Evolutionary conservation across 2,329 filamentous ascomycete species (phyloP), one percentile per base, ranked within the genome.

Genomic region (Calonectria leucothoes): DNA sequence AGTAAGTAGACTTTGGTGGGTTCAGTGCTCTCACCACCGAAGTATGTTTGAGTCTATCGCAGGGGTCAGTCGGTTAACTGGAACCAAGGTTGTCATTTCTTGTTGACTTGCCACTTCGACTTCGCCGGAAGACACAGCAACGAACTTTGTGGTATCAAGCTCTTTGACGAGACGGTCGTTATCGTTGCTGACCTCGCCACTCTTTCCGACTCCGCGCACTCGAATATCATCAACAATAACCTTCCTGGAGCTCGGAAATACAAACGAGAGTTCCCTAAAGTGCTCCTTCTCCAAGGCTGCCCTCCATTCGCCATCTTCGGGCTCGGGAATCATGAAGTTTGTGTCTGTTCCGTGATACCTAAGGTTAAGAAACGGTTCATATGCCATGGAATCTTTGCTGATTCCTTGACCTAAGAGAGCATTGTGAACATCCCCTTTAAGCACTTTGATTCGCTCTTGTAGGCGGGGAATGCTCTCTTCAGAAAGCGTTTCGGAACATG

Each of bases 341-440:
- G 69, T 75, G 20, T 74, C 71, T 0, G 86, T 88, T 1, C 88
- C 87, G 71, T 87, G 85, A 66, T 89, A 89, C 23, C 87, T 83
- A 77, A 89, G 83, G 69, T 87, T 88, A 6, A 89, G 80, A 69
- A 86, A 88, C 33, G 78, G 74, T 37, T 82, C 80, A 45, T 86
- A 80, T 25, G 85, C 83, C 57, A 89, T 83, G 8, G 86, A 83
- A 2, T 82, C 77, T 1, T 77, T 68, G 0, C 77, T 59, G 59
- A 88, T 86, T 0, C 86, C 85, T 73, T 89, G 87, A 0, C 77
- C 73, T 3, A 81, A 59, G 55, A 88, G 82, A 4, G 86, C 85
- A 4, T 79, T 74, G 0, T 81, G 82, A 2, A 86, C 83, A 72
- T 70, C 37, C 76, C 81, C 5, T 85, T 75, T 1, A 59, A 57